Conservation (phyloP, 192 early-diverging fungal genomes). For the Rhizophagus clarus region DNA sequence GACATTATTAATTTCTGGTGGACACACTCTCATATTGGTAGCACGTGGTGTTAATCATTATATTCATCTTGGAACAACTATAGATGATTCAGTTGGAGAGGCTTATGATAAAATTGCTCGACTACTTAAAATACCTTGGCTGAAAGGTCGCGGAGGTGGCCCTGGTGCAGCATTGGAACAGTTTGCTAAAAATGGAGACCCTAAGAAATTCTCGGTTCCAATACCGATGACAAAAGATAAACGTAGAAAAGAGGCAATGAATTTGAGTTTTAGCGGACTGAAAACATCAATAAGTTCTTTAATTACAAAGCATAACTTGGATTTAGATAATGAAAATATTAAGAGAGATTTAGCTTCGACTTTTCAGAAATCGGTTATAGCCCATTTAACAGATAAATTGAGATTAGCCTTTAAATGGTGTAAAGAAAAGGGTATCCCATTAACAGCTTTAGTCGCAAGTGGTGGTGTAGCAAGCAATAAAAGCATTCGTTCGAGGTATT, state of each 20-base stretch:
- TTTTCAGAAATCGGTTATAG: constrained; percentile 64
- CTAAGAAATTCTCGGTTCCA: constrained; percentile 47
- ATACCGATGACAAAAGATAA: constrained; percentile 66
- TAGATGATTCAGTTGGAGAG: constrained; percentile 78
- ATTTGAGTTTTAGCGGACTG: constrained; percentile 78
- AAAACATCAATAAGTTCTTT: constrained; percentile 66
- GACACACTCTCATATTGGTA: constrained; percentile 68
- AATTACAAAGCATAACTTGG: constrained; percentile 43
- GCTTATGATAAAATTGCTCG: constrained; percentile 80
- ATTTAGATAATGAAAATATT: constrained; percentile 40
- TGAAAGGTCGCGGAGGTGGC: constrained; percentile 62
- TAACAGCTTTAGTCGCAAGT: constrained; percentile 67
- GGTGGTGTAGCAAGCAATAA: constrained; percentile 81
- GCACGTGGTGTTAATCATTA: constrained; percentile 61
- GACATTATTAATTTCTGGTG: constrained; percentile 75
- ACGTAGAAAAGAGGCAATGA: constrained; percentile 46
- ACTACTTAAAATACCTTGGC: constrained; percentile 66
- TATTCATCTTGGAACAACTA: constrained; percentile 64
- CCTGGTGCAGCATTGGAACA: constrained; percentile 72
- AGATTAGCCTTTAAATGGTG: constrained; percentile 54
- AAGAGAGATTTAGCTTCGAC: constrained; percentile 66
- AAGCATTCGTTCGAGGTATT: constrained; percentile 49
- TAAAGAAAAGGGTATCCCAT: constrained; percentile 30
- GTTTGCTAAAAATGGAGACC: constrained; percentile 56
- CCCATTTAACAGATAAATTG: constrained; percentile 68